A percentile compares a stretch with the other conserved stretches of the same genome.
phyloP scores from a whole-genome alignment of 2,329 filamentous ascomycete species.

The Penicillium concentricum region DNA sequence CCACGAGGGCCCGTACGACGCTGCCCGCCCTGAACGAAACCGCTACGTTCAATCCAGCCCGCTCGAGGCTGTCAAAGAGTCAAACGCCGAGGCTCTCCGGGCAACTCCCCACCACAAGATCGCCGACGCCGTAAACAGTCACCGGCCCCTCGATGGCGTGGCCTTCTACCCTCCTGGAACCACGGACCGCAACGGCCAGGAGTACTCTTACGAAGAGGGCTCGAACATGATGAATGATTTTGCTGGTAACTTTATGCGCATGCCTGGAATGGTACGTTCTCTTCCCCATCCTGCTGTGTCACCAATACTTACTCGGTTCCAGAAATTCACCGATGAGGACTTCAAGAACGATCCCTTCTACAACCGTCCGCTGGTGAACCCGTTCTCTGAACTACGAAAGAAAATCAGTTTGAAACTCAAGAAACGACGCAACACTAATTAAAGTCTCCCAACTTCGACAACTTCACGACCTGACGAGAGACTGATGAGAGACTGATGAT shows the following conservation, averaged over 20 bases:
- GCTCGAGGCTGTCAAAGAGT: constrained; percentile 70
- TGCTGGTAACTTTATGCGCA: constrained; percentile 67
- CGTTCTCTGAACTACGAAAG: constrained; percentile 29
- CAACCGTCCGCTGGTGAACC: constrained; percentile 29
- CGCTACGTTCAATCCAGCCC: constrained; percentile 62
- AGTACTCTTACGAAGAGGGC: constrained; percentile 81
- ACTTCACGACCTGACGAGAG: constrained; percentile 8
- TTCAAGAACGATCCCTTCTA: constrained; percentile 43
- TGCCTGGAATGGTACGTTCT: constrained; percentile 66
- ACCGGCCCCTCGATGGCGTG: constrained; percentile 78
- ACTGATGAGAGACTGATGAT: constrained; percentile 6
- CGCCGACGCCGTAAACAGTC: constrained; percentile 67
- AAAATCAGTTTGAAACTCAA: constrained; percentile 29
- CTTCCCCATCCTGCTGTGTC: not conserved
- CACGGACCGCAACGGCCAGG: constrained; percentile 65
- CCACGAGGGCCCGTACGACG: constrained; percentile 88
- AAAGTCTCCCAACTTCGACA: not conserved
- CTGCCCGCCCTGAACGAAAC: constrained; percentile 74
- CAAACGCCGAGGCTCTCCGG: constrained; percentile 72
- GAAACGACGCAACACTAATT: constrained; percentile 18
- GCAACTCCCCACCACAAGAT: constrained; percentile 81
- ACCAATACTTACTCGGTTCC: not conserved
- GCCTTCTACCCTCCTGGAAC: constrained; percentile 73
- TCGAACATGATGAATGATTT: constrained; percentile 73
- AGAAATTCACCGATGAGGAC: constrained; percentile 44